phyloP scores from a whole-genome alignment of 2,329 filamentous ascomycete genomes.

The Pestalotiopsis sp. region DNA sequence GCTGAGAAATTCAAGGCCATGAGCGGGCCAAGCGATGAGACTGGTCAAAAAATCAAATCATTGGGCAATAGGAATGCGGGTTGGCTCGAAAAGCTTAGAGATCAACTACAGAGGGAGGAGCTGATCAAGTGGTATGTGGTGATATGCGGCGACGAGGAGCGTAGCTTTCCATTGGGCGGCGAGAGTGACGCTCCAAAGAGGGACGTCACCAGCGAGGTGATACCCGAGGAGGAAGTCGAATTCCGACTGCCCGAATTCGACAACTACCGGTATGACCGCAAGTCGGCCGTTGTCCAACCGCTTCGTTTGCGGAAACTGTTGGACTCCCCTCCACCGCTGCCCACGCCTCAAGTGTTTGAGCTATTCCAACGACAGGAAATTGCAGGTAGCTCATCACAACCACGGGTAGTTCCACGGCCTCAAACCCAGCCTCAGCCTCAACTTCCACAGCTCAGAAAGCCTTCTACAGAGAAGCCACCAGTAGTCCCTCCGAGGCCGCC shows the following conservation, averaged over 20 bases:
- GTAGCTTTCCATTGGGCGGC: conserved; percentile 41
- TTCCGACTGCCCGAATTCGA: conserved; percentile 30
- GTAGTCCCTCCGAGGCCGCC: neutral
- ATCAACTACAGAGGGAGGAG: conserved; percentile 57
- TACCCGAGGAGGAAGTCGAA: conserved; percentile 32
- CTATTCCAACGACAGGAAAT: neutral
- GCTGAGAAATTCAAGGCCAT: conserved; percentile 34
- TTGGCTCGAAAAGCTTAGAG: conserved; percentile 61
- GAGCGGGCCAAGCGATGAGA: conserved; percentile 42
- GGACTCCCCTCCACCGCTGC: neutral
- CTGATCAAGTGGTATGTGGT: conserved; percentile 66
- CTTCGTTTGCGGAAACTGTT: neutral
- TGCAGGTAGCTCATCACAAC: neutral
- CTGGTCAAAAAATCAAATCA: conserved; percentile 28
- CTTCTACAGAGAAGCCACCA: conserved; percentile 6
- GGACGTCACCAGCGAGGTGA: neutral
- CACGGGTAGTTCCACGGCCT: neutral
- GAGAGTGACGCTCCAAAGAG: conserved; percentile 39
- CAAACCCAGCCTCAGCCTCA: conserved; percentile 4
- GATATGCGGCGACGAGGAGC: conserved; percentile 63
- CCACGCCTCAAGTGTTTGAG: neutral
- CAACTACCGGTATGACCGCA: conserved; percentile 9
- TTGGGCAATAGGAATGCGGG: conserved; percentile 36
- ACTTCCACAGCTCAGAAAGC: neutral
- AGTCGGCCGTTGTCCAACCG: conserved; percentile 10